phyloP scores from a whole-genome alignment of 345 rosid species.

The Durio zibethinus region DNA sequence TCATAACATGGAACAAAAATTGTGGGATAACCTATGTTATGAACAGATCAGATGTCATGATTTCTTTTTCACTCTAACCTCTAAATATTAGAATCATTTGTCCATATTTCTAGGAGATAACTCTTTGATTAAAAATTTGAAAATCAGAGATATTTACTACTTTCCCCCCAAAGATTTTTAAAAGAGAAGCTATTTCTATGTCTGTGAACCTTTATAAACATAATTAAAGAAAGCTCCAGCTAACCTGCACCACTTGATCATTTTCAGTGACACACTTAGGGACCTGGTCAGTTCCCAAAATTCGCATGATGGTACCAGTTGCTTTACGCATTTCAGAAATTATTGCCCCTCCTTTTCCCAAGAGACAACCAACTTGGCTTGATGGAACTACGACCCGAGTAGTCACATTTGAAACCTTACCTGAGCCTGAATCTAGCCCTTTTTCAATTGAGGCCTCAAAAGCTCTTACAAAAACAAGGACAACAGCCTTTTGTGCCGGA shows the following conservation, averaged over 20 bases:
- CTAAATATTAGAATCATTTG: background rate
- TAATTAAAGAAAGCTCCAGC: slow-evolving; percentile 8
- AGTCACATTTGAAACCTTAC: slow-evolving; percentile 41
- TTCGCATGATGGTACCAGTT: slow-evolving; percentile 57
- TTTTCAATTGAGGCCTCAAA: slow-evolving; percentile 57
- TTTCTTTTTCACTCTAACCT: background rate
- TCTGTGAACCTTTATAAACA: background rate
- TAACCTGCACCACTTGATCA: slow-evolving; percentile 88
- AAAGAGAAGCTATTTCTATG: background rate
- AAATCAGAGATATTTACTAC: background rate
- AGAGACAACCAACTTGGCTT: slow-evolving; percentile 73
- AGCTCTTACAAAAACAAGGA: slow-evolving; percentile 67
- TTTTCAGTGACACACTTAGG: slow-evolving; percentile 63
- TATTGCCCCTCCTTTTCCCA: slow-evolving; percentile 80
- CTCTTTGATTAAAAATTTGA: background rate
- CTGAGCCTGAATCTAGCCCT: slow-evolving; percentile 43
- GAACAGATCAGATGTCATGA: background rate
- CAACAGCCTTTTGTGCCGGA: slow-evolving; percentile 70
- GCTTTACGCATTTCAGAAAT: slow-evolving; percentile 73
- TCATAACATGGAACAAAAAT: background rate
- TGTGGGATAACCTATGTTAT: background rate
- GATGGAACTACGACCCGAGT: slow-evolving; percentile 80
- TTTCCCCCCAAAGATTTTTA: background rate
- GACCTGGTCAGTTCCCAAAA: slow-evolving; percentile 49
- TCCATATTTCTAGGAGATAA: background rate